Percentiles rank a stretch among this genome's conserved stretches.
phyloP scores from a whole-genome alignment of 805 yeast genomes.

The Wickerhamomyces alni region DNA sequence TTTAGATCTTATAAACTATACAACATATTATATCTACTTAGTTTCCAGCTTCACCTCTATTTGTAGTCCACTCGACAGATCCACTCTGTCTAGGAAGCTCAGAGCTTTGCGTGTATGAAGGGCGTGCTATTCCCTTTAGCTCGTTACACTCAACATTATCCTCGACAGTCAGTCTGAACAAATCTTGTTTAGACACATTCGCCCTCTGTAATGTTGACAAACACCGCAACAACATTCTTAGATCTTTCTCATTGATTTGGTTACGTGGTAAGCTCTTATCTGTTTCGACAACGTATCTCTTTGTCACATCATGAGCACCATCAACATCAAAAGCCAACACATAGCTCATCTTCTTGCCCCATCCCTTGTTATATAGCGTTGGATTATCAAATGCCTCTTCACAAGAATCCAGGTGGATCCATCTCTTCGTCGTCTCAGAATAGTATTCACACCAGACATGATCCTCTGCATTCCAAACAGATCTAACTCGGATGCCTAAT shows the following conservation, averaged over 20 bases:
- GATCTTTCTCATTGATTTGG: constrained; percentile 34
- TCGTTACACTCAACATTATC: constrained; percentile 32
- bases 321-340: constrained; percentile 60
- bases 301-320: constrained; percentile 65
- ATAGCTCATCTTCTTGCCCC: constrained; percentile 94
- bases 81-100: constrained; percentile 63
- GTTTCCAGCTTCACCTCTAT: constrained; percentile 75
- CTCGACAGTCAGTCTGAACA: constrained; percentile 30
- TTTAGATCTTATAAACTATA: constrained; percentile 1
- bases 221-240: constrained; percentile 28
- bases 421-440: constrained; percentile 49
- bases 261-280: constrained; percentile 42
- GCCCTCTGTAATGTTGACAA: constrained; percentile 32
- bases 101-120: constrained; percentile 4
- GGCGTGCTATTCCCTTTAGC: constrained; percentile 11
- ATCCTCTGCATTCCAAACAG: constrained; percentile 85
- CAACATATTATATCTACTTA: no score
- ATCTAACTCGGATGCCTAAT: constrained; percentile 58
- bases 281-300: constrained; percentile 49
- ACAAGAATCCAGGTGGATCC: constrained; percentile 90
- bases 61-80: constrained; percentile 63
- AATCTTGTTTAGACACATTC: constrained; percentile 27
- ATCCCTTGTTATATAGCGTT: constrained; percentile 64
- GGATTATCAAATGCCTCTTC: constrained; percentile 86
- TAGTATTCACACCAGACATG: constrained; percentile 96